These are phyloP conservation scores for Penicillium paneum DNA, from an alignment of 2,329 filamentous ascomycete species.

Conservation along the genomic window DNA sequence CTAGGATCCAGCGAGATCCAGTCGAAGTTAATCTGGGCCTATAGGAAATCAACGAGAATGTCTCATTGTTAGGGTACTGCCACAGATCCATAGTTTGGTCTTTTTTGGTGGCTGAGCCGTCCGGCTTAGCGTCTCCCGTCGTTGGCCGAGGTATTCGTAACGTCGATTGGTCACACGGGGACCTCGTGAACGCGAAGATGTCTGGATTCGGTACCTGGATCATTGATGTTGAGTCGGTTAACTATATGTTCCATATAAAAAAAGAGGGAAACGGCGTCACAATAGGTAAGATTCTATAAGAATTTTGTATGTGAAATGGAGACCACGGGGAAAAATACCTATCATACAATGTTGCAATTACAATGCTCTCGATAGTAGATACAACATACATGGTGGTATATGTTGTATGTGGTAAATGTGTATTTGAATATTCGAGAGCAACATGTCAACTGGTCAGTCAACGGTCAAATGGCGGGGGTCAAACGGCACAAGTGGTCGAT, in stretches of 20 bases:
- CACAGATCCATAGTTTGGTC: background rate
- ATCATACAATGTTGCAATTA: no score
- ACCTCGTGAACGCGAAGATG: background rate
- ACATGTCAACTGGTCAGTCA: background rate
- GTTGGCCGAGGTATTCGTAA: background rate
- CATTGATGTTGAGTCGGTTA: no score
- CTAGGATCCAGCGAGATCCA: background rate
- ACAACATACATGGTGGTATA: no score
- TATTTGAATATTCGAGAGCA: background rate
- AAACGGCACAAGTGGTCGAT: constrained; percentile 24
- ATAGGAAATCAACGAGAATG: background rate
- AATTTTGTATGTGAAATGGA: background rate
- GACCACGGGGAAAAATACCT: background rate
- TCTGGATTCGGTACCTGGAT: background rate
- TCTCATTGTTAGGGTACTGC: background rate
- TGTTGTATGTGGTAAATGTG: no score
- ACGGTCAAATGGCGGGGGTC: constrained; percentile 15
- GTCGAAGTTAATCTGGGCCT: background rate
- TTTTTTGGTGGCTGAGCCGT: constrained; percentile 6
- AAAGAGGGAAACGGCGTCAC: background rate
- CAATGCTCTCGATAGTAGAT: background rate
- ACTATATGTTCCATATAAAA: background rate
- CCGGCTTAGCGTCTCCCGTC: constrained; percentile 2
- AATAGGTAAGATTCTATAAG: background rate
- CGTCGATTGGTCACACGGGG: background rate